Evolutionary conservation across 1,139 yeast genomes (phyloP).

Genomic region (Diutina neorugosa): DNA sequence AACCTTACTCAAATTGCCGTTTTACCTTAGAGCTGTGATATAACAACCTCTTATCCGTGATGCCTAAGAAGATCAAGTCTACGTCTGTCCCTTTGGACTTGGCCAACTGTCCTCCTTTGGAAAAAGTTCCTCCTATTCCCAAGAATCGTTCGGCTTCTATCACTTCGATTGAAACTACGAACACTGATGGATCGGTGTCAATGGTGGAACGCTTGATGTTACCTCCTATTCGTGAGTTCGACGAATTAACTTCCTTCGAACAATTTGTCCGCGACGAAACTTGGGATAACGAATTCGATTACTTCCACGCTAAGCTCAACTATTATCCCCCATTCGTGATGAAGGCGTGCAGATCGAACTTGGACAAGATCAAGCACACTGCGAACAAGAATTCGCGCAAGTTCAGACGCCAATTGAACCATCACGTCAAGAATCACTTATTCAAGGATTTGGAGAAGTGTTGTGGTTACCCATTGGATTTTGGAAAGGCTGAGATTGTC

Average conservation of each 20-base stretch:
- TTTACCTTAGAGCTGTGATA: neutral
- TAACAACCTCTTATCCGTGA: neutral
- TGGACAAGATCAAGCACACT: slow-evolving; percentile 63
- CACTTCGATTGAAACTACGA: slow-evolving; percentile 20
- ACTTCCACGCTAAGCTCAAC: slow-evolving; percentile 51
- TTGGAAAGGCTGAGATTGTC: slow-evolving; percentile 35
- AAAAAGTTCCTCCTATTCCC: neutral
- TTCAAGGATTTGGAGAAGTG: slow-evolving; percentile 52
- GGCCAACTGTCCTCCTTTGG: slow-evolving; percentile 1
- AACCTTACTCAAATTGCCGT: neutral
- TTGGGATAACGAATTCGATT: slow-evolving; percentile 65
- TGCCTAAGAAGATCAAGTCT: slow-evolving; percentile 2
- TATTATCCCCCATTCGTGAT: slow-evolving; percentile 67
- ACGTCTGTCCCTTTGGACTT: slow-evolving; percentile 2
- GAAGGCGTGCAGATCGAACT: slow-evolving; percentile 54
- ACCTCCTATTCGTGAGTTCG: slow-evolving; percentile 41
- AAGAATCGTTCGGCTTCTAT: slow-evolving; percentile 11
- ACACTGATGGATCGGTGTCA: slow-evolving; percentile 14
- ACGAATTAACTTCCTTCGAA: slow-evolving; percentile 52
- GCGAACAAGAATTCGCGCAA: slow-evolving; percentile 61
- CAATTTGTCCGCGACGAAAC: slow-evolving; percentile 57
- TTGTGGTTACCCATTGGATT: slow-evolving; percentile 45
- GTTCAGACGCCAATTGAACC: slow-evolving; percentile 64
- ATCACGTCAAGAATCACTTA: slow-evolving; percentile 61
- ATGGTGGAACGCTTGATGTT: slow-evolving; percentile 18